Conservation (phyloP, 225 moss, liverwort and hornwort species). For the Pseudisothecium myosuroides region DNA sequence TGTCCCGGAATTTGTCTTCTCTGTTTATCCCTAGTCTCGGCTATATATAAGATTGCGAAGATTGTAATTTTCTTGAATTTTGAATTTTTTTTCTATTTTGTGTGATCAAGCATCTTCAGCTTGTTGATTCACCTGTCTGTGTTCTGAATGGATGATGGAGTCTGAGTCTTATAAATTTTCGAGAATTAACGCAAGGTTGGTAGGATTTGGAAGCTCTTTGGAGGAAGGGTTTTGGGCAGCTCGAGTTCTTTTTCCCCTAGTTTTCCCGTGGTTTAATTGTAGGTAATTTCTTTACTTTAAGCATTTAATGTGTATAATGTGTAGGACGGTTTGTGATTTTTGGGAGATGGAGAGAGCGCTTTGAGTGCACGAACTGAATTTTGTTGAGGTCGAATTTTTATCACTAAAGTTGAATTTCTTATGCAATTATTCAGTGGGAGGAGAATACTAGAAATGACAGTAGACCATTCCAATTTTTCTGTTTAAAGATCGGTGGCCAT, state of each 20-base stretch:
- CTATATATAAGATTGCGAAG: background rate
- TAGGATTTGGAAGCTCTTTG: background rate
- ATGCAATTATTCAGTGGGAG: background rate
- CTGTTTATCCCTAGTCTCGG: background rate
- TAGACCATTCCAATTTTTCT: no score
- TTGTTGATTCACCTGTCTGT: background rate
- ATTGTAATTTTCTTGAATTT: background rate
- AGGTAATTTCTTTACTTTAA: background rate
- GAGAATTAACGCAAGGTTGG: background rate
- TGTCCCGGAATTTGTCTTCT: background rate
- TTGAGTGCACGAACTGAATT: background rate
- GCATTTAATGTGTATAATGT: background rate
- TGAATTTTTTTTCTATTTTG: background rate
- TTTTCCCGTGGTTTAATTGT: background rate
- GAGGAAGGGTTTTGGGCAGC: constrained; percentile 1
- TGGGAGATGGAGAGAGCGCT: background rate
- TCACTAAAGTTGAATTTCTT: background rate
- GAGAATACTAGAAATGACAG: background rate
- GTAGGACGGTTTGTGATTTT: background rate
- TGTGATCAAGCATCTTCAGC: background rate
- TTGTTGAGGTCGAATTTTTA: background rate
- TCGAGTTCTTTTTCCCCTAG: background rate
- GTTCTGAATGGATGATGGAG: background rate
- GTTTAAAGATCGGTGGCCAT: no score
- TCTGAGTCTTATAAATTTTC: background rate